Conservation (phyloP, 257 asterid species). For the Striga asiatica region DNA sequence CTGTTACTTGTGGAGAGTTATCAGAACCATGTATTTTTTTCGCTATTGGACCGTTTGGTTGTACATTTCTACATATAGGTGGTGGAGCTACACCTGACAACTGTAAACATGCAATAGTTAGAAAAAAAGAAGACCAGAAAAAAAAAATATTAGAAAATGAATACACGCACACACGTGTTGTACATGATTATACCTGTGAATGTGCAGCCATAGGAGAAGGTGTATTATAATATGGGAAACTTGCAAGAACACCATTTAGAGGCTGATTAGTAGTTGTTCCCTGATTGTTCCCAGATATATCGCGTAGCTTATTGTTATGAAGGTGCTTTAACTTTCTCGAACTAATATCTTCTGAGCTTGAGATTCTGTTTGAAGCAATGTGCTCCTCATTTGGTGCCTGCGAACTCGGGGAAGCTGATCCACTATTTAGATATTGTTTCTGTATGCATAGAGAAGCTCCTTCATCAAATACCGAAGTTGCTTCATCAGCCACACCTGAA, state of each 20-base stretch:
- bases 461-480: constrained; percentile 71
- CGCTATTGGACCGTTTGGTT: constrained; percentile 48
- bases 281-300: constrained; percentile 54
- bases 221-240: constrained; percentile 60
- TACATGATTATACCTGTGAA: constrained; percentile 49
- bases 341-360: constrained; percentile 57
- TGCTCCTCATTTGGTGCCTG: constrained; percentile 44
- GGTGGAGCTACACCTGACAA: constrained; percentile 90
- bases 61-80: constrained; percentile 69
- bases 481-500: constrained; percentile 94
- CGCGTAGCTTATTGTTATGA: constrained; percentile 49
- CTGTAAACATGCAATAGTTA: constrained; percentile 37
- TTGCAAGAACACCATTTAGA: constrained; percentile 40
- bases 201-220: constrained; percentile 82
- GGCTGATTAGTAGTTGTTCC: constrained; percentile 46
- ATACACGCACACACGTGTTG: constrained; percentile 17
- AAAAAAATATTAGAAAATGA: background rate
- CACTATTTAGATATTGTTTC: constrained; percentile 51
- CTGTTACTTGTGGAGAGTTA: constrained; percentile 50
- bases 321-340: constrained; percentile 53
- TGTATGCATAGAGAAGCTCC: constrained; percentile 64
- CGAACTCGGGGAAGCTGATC: constrained; percentile 34
- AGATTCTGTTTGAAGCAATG: constrained; percentile 29
- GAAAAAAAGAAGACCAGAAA: constrained; percentile 8
- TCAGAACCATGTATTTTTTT: constrained; percentile 59